Base-by-base conservation (phyloP, 345 rosid genomes). In the Gossypium stocksii region DNA sequence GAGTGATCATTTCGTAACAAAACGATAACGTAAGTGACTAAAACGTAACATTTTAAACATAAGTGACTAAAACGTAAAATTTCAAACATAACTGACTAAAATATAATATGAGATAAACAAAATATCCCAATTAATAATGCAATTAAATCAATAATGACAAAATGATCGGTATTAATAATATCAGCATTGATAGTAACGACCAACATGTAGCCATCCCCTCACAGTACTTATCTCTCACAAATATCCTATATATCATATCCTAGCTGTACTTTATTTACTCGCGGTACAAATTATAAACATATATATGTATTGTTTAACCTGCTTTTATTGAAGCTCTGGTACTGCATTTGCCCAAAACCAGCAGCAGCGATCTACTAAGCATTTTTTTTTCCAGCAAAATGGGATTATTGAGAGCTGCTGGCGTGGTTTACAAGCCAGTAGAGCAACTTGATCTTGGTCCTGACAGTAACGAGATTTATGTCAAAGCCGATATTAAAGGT, bases 401-500 rank as follows among this genome's bases (percentile, higher is more conserved):
- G 91, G 90, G 90, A 25, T 48, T 87, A 69, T 78, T 85, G 10
- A 77, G 66, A 61, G 83, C 70, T 14, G 66, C 78, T 10, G 89
- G 88, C 8, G 81, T 56, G 2, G 82, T 79, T 7, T 87, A 85
- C 80, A 82, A 86, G 86, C 74, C 96, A 0, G 89, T 41, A 15
- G 80, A 83, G 53, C 65, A 78, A 12, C 79, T 82, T 34, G 85
- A 87, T 78, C 81, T 89, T 29, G 85, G 85, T 19, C 85, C 85
- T 41, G 9, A 73, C n/a, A 82, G 87, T 67, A 46, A 76, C 45
- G 84, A 90, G 41, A 6, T 44, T 34, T 90, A 87, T 54, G 57
- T 86, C 72, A 70, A 54, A 73, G 89, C 96, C 74, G 82, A 85
- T 66, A 91, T 87, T 58, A 88, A 88, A 90, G 94, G 94, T 90